Evolutionary conservation across 306 rosid genomes (phyloP).

Genomic region (Dicorynia guianensis): DNA sequence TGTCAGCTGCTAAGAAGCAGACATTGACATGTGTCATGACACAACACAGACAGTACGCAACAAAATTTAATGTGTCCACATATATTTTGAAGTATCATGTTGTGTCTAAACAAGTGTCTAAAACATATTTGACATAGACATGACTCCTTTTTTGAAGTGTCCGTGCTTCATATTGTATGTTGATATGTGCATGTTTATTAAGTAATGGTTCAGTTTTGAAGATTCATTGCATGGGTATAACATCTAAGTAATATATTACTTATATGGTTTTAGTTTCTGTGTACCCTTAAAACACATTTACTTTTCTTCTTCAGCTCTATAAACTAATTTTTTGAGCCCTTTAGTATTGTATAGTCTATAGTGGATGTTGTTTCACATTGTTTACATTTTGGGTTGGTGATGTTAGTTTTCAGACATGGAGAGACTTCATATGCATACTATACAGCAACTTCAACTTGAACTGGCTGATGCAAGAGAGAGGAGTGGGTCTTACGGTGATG

Average conservation of each 20-base stretch:
- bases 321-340: neutral
- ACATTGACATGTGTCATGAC: no score
- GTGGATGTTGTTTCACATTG: constrained; percentile 19
- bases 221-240: constrained; percentile 3
- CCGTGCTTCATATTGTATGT: neutral
- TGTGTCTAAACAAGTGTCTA: no score
- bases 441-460: constrained; percentile 92
- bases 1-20: neutral
- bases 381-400: constrained; percentile 42
- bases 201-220: constrained; percentile 23
- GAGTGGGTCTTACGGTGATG: constrained; percentile 72
- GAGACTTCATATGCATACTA: constrained; percentile 79
- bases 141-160: no score
- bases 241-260: neutral
- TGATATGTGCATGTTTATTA: neutral
- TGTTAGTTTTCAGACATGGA: constrained; percentile 91
- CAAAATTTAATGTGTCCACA: no score
- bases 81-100: no score
- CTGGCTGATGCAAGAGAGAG: constrained; percentile 89
- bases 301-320: constrained; percentile 15
- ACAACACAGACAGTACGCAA: no score
- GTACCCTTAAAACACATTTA: neutral
- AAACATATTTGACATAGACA: no score
- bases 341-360: neutral
- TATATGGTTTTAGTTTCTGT: neutral